Conservation (phyloP, 2,329 filamentous ascomycete genomes). For the Clonostachys byssicola region DNA sequence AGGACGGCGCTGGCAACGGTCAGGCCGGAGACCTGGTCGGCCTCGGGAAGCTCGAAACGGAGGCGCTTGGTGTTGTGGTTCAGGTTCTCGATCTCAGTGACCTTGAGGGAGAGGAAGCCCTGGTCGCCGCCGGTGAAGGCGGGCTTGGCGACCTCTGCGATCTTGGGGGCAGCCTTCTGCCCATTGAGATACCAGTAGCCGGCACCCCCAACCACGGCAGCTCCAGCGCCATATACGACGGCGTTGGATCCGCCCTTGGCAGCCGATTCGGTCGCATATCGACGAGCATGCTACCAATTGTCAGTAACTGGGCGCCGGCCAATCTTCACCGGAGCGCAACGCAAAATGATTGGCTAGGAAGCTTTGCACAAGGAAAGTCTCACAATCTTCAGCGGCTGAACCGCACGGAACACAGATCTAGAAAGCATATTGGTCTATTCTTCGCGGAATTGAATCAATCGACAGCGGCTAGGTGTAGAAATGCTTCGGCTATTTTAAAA, state of each 20-base stretch:
- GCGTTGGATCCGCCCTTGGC: constrained; percentile 53
- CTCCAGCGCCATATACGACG: constrained; percentile 57
- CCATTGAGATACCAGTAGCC: constrained; percentile 53
- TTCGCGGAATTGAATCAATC: no score
- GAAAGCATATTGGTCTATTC: constrained; percentile 6
- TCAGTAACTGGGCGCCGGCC: not conserved
- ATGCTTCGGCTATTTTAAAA: no score
- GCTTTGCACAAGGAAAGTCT: constrained; percentile 15
- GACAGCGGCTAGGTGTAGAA: no score
- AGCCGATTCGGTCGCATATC: constrained; percentile 64
- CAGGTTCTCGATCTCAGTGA: constrained; percentile 73
- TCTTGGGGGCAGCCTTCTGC: constrained; percentile 36
- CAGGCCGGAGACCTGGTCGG: constrained; percentile 80
- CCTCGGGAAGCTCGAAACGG: constrained; percentile 81
- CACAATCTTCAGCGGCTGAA: constrained; percentile 64
- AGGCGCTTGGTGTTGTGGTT: constrained; percentile 96
- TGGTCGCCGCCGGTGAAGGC: constrained; percentile 81
- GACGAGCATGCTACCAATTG: constrained; percentile 35
- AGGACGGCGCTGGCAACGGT: constrained; percentile 80
- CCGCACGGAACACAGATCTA: constrained; percentile 58
- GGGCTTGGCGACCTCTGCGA: constrained; percentile 36
- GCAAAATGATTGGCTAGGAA: constrained; percentile 1
- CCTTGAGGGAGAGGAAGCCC: constrained; percentile 78
- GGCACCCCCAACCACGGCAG: constrained; percentile 51
- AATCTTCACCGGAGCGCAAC: no score